Percentiles rank a stretch among this genome's conserved stretches.
These are phyloP conservation scores for Elongisporangium undulatum DNA, from an alignment of 352 stramenopile genomes.

Conservation along the genomic window DNA sequence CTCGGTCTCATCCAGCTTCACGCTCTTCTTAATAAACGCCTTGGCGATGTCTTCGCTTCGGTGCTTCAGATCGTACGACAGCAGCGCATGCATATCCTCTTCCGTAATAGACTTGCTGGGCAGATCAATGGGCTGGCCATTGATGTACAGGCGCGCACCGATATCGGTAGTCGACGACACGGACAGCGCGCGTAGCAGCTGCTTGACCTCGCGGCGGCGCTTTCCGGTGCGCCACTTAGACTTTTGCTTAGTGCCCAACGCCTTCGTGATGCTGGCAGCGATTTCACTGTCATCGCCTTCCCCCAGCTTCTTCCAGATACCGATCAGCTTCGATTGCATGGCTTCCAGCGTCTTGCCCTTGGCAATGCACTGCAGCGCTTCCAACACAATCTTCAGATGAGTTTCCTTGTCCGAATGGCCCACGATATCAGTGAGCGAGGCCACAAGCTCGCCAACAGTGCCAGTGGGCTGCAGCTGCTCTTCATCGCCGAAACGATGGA, in stretches of 20 bases:
- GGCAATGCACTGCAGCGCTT: slow-evolving; percentile 46
- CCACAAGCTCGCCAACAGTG: slow-evolving; percentile 33
- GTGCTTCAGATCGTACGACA: slow-evolving; percentile 66
- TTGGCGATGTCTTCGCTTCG: slow-evolving; percentile 66
- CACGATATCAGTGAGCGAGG: slow-evolving; percentile 42
- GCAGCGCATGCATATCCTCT: slow-evolving; percentile 59
- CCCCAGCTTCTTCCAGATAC: slow-evolving; percentile 28
- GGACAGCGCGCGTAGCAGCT: slow-evolving; percentile 34
- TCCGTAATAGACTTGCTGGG: slow-evolving; percentile 43
- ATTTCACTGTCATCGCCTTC: slow-evolving; percentile 9
- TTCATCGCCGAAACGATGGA: slow-evolving; percentile 27
- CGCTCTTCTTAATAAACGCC: slow-evolving; percentile 61
- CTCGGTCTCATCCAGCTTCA: slow-evolving; percentile 34
- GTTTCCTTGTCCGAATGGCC: slow-evolving; percentile 50
- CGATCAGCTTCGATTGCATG: slow-evolving; percentile 42
- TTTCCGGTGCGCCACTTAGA: slow-evolving; percentile 18
- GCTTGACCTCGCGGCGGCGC: slow-evolving; percentile 33
- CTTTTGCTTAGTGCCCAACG: slow-evolving; percentile 15
- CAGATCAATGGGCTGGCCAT: slow-evolving; percentile 59
- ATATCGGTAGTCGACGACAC: slow-evolving; percentile 14
- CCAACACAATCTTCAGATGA: slow-evolving; percentile 48
- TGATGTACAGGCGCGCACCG: slow-evolving; percentile 56
- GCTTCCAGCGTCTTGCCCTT: slow-evolving; percentile 49
- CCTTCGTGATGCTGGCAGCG: slow-evolving; percentile 13
- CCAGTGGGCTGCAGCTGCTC: slow-evolving; percentile 7